Evolutionary conservation across 805 yeast species (phyloP).

Genomic region (Cyberlindnera petersonii): DNA sequence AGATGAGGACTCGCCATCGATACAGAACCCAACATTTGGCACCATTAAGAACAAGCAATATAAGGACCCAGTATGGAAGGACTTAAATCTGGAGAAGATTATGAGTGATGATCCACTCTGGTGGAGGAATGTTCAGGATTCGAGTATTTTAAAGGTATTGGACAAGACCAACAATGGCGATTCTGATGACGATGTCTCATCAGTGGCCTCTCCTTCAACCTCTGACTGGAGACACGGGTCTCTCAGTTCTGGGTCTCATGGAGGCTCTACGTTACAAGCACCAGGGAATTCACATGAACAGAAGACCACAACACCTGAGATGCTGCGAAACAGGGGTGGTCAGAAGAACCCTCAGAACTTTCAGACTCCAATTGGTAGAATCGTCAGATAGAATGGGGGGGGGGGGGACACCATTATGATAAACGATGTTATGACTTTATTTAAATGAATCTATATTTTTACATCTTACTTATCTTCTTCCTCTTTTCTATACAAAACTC

Average conservation of each 20-base stretch:
- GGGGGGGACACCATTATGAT: no score
- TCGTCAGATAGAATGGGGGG: slow-evolving; percentile 24
- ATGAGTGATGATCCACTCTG: slow-evolving; percentile 21
- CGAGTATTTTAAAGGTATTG: slow-evolving; percentile 16
- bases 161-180: slow-evolving; percentile 4
- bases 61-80: slow-evolving; percentile 27
- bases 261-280: background rate
- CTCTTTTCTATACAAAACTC: no score
- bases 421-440: background rate
- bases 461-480: no score
- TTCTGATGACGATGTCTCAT: background rate
- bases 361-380: slow-evolving; percentile 26
- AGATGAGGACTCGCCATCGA: slow-evolving; percentile 6
- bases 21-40: slow-evolving; percentile 26
- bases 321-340: slow-evolving; percentile 20
- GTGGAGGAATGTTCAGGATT: slow-evolving; percentile 13
- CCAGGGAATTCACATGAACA: slow-evolving; percentile 9
- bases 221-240: background rate
- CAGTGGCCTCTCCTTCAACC: background rate
- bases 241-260: background rate
- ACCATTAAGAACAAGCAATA: slow-evolving; percentile 18
- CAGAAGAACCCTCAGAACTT: slow-evolving; percentile 18
- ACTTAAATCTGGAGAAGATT: slow-evolving; percentile 25
- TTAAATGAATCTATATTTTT: background rate
- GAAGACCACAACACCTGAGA: slow-evolving; percentile 22